Evolutionary conservation across 1,284 basidiomycete genomes (phyloP).

Genomic region (Ceratobasidium sp.): DNA sequence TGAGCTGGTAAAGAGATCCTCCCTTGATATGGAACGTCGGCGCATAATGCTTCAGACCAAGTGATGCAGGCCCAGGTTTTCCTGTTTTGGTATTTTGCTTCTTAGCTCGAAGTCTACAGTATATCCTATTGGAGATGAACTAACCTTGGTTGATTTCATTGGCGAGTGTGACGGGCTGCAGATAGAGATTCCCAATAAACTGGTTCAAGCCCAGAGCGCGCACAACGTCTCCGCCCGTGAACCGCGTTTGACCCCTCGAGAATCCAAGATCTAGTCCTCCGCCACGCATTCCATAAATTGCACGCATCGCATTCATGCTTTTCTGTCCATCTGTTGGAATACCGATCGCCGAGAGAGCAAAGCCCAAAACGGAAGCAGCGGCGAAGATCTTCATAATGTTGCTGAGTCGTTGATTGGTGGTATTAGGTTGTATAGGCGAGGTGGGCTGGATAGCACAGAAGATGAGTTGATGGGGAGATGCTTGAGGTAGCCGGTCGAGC

Average conservation of each 20-base stretch:
- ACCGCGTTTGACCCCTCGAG: slow-evolving; percentile 19
- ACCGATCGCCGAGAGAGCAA: slow-evolving; percentile 21
- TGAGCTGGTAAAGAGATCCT: slow-evolving; percentile 28
- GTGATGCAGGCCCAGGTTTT: slow-evolving; percentile 33
- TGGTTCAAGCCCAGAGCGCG: slow-evolving; percentile 32
- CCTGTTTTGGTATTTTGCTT: background rate
- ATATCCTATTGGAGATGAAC: too few species aligned
- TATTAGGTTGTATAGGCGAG: background rate
- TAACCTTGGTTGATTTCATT: slow-evolving; percentile 31
- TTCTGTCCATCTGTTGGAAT: slow-evolving; percentile 26
- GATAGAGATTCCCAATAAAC: slow-evolving; percentile 36
- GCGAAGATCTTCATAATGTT: slow-evolving; percentile 19
- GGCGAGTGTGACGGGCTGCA: slow-evolving; percentile 20
- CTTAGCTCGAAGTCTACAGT: background rate
- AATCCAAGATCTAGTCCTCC: slow-evolving; percentile 29
- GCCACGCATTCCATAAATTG: slow-evolving; percentile 23
- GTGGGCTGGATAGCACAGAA: background rate
- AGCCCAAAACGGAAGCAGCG: slow-evolving; percentile 29
- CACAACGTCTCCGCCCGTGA: slow-evolving; percentile 25
- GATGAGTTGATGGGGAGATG: slow-evolving; percentile 4
- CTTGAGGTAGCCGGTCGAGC: background rate
- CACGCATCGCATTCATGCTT: slow-evolving; percentile 8
- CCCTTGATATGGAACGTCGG: slow-evolving; percentile 39
- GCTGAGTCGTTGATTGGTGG: background rate
- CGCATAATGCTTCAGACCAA: slow-evolving; percentile 32